Conservation (phyloP, 176 grass and related monocot species). For the Dactylis glomerata region DNA sequence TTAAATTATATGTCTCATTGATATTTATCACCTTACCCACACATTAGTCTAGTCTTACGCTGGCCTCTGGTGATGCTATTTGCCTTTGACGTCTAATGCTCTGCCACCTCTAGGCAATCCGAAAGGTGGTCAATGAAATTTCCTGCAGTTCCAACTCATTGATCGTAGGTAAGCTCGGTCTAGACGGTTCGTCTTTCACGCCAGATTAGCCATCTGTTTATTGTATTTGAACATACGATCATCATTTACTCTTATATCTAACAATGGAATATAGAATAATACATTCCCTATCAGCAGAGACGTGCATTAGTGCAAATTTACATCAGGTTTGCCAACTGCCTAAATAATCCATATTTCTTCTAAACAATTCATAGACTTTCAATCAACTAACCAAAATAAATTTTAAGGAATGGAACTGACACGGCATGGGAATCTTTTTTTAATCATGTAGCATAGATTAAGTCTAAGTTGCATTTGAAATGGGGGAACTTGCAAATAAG, state of each 20-base stretch:
- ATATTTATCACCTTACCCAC: neutral
- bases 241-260: too few relatives aligned
- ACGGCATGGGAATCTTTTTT: neutral
- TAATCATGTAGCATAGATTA: neutral
- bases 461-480: neutral
- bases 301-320: conserved; percentile 1
- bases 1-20: neutral
- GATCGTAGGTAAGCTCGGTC: neutral
- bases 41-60: neutral
- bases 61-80: too few relatives aligned
- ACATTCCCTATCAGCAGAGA: neutral
- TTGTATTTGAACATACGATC: neutral
- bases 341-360: neutral
- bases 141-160: neutral
- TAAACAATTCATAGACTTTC: neutral
- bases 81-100: neutral
- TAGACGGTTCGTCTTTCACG: neutral
- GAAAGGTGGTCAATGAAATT: conserved; percentile 2
- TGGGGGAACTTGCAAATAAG: neutral
- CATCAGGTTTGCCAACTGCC: neutral
- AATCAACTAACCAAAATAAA: neutral
- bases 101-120: neutral
- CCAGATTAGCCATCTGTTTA: neutral
- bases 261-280: neutral
- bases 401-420: neutral